Evolutionary conservation across 164 flowering plant genomes (phyloP), one percentile per base, ranked within the genome.

Genomic region (Annona cherimola): DNA sequence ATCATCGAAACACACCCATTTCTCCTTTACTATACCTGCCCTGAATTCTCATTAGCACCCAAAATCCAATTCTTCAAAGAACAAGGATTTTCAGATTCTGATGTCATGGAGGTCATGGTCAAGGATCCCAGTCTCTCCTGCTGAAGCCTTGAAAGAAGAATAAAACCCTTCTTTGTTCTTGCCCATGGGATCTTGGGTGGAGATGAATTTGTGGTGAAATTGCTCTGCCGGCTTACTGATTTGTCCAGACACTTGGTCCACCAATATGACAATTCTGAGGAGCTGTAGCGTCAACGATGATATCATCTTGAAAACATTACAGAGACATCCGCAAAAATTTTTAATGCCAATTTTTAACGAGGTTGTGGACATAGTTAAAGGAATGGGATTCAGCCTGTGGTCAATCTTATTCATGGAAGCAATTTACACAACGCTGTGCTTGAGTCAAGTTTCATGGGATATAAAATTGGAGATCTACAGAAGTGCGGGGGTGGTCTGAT

Each of bases 401-500:
- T 59, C 76, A 3, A 20, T 35, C 18, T 14, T 73, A 71, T 73
- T 50, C 45, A 16, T 45, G 19, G n/a, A 14, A 35, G 76, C 67
- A 18, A 26, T 67, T 55, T 20, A n/a, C 3, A 26, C n/a, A 9
- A 41, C 68, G 50, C 0, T 26, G 18, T 62, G 72, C 6, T 39
- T 68, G 71, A 60, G 64, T 19, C 45, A 68, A 26, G 16, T 66
- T 1, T 59, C 59, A 0, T 60, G 76, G 76, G 71, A 74, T 5
- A 44, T 45, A 16, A 74, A 68, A 41, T 41, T 74, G 3, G 71
- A 68, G 46, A 8, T 68, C 42, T n/a, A 68, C 3, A 68, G 68
- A 67, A 18, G 20, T 18, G 11, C 61, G 35, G 8, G 76, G 76
- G 41, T 73, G 76, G 76, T 67, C 76, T 1, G 59, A 73, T 12